Evolutionary conservation across 2,329 filamentous ascomycete genomes (phyloP).

Genomic region (Nemania bipapillata): DNA sequence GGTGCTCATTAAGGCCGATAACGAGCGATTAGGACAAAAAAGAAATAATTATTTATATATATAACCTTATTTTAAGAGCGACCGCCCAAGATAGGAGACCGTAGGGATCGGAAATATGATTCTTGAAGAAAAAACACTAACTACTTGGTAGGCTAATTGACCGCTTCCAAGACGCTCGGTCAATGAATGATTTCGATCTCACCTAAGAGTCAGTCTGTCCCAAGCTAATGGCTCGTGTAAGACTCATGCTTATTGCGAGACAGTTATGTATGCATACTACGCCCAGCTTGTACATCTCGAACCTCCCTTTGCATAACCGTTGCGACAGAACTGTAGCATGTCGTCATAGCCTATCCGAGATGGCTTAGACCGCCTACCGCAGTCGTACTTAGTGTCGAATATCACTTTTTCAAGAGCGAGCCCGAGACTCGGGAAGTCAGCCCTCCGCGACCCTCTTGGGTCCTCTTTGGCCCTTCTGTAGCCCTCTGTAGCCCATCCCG

Average conservation of each 20-base stretch:
- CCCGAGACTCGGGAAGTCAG: constrained; percentile 10
- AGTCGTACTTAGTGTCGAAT: not conserved
- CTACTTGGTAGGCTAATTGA: not conserved
- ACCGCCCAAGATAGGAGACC: not conserved
- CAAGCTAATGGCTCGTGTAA: constrained; percentile 40
- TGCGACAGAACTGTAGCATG: constrained; percentile 20
- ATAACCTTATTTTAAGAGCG: constrained; percentile 2
- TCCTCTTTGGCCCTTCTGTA: too few relatives aligned
- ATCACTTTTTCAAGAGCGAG: not conserved
- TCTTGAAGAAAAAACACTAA: not conserved
- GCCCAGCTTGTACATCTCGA: constrained; percentile 10
- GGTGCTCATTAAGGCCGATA: not conserved
- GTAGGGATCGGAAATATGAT: not conserved
- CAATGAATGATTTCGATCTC: constrained; percentile 37
- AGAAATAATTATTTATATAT: constrained; percentile 1
- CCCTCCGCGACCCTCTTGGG: constrained; percentile 4
- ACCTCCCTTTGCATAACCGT: constrained; percentile 4
- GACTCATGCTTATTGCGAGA: constrained; percentile 43
- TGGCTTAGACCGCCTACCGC: not conserved
- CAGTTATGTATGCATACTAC: constrained; percentile 7
- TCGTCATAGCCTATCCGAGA: constrained; percentile 29
- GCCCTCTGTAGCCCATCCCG: constrained; percentile 30
- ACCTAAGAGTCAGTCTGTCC: constrained; percentile 5
- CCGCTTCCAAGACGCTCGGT: constrained; percentile 30
- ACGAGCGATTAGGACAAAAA: not conserved